Conservation (phyloP, 1,284 basidiomycete genomes). For the Ustilago shanxiensis region DNA sequence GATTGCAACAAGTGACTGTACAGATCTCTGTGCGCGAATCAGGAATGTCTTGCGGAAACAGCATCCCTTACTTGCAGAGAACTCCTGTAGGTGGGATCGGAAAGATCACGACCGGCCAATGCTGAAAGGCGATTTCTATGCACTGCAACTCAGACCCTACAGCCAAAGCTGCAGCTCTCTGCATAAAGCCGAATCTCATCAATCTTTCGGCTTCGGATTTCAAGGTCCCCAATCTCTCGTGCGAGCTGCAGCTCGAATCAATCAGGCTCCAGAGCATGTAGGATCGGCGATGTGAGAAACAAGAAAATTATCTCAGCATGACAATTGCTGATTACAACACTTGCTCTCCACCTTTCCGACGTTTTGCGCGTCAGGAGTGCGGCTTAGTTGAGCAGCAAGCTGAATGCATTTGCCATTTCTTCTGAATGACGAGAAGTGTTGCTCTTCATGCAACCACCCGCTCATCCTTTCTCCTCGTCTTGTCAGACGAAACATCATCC, state of each 20-base stretch:
- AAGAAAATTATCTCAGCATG: constrained; percentile 32
- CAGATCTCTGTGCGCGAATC: too few species aligned
- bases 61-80: too few species aligned
- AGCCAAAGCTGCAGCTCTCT: constrained; percentile 22
- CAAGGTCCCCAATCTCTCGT: constrained; percentile 6
- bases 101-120: constrained; percentile 2
- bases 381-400: constrained; percentile 25
- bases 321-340: constrained; percentile 13
- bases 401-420: not conserved
- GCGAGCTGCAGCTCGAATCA: too few species aligned
- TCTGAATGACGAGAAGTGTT: constrained; percentile 6
- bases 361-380: constrained; percentile 5
- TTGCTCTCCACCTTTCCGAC: constrained; percentile 20
- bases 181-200: constrained; percentile 36
- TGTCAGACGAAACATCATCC: too few species aligned
- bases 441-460: not conserved
- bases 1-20: not conserved
- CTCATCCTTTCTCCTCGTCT: not conserved
- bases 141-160: constrained; percentile 26
- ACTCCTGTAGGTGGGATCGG: not conserved
- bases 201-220: constrained; percentile 24
- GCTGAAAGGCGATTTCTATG: constrained; percentile 15
- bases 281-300: not conserved
- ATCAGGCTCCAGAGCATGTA: too few species aligned
- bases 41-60: too few species aligned